These are phyloP conservation scores for Penicillium psychrosexuale DNA, from an alignment of 2,329 filamentous ascomycete genomes.

Conservation along the genomic window DNA sequence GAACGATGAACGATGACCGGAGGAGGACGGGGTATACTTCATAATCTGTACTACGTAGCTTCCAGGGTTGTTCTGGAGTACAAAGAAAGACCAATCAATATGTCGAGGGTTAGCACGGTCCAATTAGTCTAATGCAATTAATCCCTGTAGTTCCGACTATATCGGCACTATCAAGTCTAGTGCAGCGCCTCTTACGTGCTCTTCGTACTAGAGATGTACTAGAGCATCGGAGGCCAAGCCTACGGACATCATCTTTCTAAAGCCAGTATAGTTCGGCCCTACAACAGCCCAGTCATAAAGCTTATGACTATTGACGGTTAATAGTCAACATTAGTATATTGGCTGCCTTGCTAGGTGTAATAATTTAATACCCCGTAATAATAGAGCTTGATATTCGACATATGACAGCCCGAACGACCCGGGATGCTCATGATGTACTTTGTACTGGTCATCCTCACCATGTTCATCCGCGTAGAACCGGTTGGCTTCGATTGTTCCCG, in stretches of 20 bases:
- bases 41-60: neutral
- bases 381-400: too few species aligned
- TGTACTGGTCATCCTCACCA: neutral
- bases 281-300: too few species aligned
- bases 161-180: constrained; percentile 1
- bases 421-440: neutral
- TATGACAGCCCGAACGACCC: neutral
- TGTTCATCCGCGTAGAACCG: neutral
- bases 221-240: neutral
- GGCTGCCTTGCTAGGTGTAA: too few species aligned
- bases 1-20: too few species aligned
- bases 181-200: constrained; percentile 21
- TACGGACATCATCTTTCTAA: too few species aligned
- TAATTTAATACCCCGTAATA: too few species aligned
- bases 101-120: neutral
- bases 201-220: neutral
- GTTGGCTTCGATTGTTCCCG: neutral
- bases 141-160: neutral
- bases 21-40: neutral
- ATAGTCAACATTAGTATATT: too few species aligned
- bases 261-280: too few species aligned
- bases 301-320: too few species aligned
- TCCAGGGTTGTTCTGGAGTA: neutral
- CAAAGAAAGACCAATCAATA: neutral
- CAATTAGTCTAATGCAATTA: neutral